Conservation (phyloP, 2,329 filamentous ascomycete genomes). For the Chrysoporthe deuterocubensis region DNA sequence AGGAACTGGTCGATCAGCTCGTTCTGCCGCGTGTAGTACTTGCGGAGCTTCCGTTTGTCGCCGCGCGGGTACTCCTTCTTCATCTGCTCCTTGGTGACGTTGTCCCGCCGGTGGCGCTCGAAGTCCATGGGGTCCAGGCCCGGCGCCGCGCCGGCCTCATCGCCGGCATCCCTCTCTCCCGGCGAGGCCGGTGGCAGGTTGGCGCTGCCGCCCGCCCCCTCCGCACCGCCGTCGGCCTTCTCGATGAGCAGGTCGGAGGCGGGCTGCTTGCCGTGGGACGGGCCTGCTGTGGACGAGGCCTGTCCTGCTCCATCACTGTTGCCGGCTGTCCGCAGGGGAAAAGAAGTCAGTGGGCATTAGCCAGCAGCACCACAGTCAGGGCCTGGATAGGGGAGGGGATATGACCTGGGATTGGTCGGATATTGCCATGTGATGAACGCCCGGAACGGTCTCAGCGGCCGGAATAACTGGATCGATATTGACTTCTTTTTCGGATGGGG, state of each 20-base stretch:
- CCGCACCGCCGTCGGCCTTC: background rate
- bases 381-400: background rate
- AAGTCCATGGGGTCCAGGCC: slow-evolving; percentile 44
- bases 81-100: slow-evolving; percentile 50
- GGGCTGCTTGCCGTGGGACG: background rate
- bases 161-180: background rate
- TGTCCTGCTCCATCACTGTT: background rate
- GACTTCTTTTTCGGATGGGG: background rate
- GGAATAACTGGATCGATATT: background rate
- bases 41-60: slow-evolving; percentile 48
- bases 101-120: slow-evolving; percentile 45
- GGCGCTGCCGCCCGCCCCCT: background rate
- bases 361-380: background rate
- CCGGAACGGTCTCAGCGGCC: background rate
- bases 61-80: slow-evolving; percentile 51
- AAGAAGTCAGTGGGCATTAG: background rate
- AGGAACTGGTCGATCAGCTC: slow-evolving; percentile 57
- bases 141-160: background rate
- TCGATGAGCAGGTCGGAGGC: background rate
- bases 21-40: slow-evolving; percentile 54
- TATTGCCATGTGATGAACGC: background rate
- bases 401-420: background rate
- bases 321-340: background rate
- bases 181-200: background rate
- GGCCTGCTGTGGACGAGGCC: background rate